Evolutionary conservation across 768 basidiomycete genomes (phyloP).

Genomic region (Tricholoma matsutake): DNA sequence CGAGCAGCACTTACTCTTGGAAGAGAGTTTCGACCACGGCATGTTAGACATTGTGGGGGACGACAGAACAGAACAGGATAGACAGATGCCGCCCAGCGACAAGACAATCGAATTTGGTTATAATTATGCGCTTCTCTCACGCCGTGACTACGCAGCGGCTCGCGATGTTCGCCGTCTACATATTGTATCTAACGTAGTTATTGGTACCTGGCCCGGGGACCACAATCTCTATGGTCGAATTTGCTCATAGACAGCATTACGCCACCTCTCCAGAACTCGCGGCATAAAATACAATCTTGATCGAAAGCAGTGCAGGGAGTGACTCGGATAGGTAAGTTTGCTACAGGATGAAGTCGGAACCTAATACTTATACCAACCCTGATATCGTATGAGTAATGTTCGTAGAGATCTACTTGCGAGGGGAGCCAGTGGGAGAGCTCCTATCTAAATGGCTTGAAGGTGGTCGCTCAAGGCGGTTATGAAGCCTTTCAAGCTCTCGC

Average conservation of each 20-base stretch:
- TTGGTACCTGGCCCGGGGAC: no score
- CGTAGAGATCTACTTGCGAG: constrained; percentile 25
- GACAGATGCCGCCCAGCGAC: constrained; percentile 4
- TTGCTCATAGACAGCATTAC: no score
- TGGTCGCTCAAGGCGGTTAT: constrained; percentile 62
- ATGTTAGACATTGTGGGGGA: constrained; percentile 39
- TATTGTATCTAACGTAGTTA: no score
- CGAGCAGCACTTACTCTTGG: constrained; percentile 36
- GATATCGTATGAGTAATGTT: background rate
- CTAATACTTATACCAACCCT: background rate
- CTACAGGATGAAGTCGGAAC: background rate
- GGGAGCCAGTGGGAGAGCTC: constrained; percentile 26
- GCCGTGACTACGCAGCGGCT: no score
- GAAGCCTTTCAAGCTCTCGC: constrained; percentile 65
- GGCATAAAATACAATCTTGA: background rate
- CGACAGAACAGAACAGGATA: constrained; percentile 1
- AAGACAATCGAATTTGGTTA: constrained; percentile 6
- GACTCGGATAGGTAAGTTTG: background rate
- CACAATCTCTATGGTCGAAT: no score
- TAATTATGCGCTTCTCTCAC: background rate
- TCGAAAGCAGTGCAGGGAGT: background rate
- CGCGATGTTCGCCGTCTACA: no score
- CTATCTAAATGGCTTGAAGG: constrained; percentile 31
- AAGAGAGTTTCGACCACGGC: constrained; percentile 43
- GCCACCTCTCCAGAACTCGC: no score